Base-by-base conservation (phyloP, 1,284 basidiomycete genomes). In the Kwoniella shivajii region DNA sequence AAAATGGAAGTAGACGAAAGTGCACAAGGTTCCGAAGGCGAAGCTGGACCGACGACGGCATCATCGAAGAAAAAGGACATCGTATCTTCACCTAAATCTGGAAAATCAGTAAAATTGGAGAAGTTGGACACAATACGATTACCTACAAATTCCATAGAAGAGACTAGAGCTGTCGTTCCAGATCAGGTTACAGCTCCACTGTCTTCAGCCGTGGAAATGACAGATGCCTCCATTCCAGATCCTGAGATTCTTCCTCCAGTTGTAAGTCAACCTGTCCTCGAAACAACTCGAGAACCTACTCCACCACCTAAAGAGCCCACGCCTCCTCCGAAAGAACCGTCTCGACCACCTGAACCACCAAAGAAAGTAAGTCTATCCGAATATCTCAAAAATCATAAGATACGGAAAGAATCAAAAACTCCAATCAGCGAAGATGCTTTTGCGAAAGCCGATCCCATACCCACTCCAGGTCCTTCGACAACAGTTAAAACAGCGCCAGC, bases 301-400 rank as follows among this genome's bases (percentile, higher is more conserved):
- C 69, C 61, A 27, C 66, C 61, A 51, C 66, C 64, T 39, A 39
- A 42, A 39, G 53, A 49, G 36, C 65, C 29, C 50, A 65, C 26
- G 38, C 66, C 43, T 33, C 62, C 60, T 52, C 57, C 27, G 27
- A 68, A 51, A 59, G 67, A 59, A 49, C 61, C 49, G 38, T 64
- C 56, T 16, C 64, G 59, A 57, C 64, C 45, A 18, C 70, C 63
- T 11, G 64, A 64, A 22, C 69, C 67, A 37, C 67, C 67, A 20
- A 72, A 72, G 65, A 72, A 72, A 55, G 67, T 75, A 7, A 66
- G 68, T 2, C 55, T 75, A n/a, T 57, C 63, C 18, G 74, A 76
- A 36, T 76, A 72, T 48, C 56, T 76, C 34, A 71, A 70, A 43
- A 69, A 44, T 22, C 63, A 68, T 53, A 73, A 70, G 61, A 66